Conservation (phyloP, 2,329 filamentous ascomycete genomes). For the Cordyceps cateniannulata region DNA sequence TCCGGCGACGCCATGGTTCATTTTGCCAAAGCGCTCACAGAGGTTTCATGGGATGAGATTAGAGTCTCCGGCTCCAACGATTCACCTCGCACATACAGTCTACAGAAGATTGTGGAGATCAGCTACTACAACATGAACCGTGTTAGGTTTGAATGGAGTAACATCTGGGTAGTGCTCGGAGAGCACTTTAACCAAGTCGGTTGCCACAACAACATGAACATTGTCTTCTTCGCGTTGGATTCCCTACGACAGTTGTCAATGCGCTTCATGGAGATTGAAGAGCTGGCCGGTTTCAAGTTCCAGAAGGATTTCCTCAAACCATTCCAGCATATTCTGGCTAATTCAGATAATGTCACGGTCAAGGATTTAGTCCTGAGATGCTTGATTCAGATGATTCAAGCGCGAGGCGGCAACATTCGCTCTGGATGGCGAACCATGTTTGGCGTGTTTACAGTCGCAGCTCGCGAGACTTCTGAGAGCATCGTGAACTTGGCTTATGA, state of each 20-base stretch:
- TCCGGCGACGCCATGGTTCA: slow-evolving; percentile 92
- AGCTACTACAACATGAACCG: slow-evolving; percentile 99
- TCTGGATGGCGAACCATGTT: slow-evolving; percentile 99
- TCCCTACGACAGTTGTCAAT: slow-evolving; percentile 93
- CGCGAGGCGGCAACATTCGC: slow-evolving; percentile 89
- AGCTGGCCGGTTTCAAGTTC: slow-evolving; percentile 97
- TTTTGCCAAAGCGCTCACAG: slow-evolving; percentile 85
- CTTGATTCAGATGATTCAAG: slow-evolving; percentile 98
- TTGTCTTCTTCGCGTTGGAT: slow-evolving; percentile 96
- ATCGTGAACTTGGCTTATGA: slow-evolving; percentile 97
- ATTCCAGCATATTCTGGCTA: slow-evolving; percentile 94
- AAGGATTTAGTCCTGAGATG: slow-evolving; percentile 97
- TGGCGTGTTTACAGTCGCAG: slow-evolving; percentile 93
- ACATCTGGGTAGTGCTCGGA: slow-evolving; percentile 95
- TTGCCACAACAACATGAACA: slow-evolving; percentile 90
- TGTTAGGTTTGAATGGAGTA: slow-evolving; percentile 97
- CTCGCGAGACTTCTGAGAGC: slow-evolving; percentile 84
- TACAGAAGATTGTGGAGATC: slow-evolving; percentile 98
- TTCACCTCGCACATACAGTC: slow-evolving; percentile 89
- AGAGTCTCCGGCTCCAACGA: slow-evolving; percentile 95
- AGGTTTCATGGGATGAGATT: slow-evolving; percentile 99
- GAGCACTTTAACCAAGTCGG: slow-evolving; percentile 98
- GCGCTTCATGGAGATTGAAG: slow-evolving; percentile 98
- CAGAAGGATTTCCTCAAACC: slow-evolving; percentile 99
- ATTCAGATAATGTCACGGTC: slow-evolving; percentile 83